These are phyloP conservation scores for Aspergillus ustus DNA, from an alignment of 2,329 filamentous ascomycete genomes.

Conservation along the genomic window DNA sequence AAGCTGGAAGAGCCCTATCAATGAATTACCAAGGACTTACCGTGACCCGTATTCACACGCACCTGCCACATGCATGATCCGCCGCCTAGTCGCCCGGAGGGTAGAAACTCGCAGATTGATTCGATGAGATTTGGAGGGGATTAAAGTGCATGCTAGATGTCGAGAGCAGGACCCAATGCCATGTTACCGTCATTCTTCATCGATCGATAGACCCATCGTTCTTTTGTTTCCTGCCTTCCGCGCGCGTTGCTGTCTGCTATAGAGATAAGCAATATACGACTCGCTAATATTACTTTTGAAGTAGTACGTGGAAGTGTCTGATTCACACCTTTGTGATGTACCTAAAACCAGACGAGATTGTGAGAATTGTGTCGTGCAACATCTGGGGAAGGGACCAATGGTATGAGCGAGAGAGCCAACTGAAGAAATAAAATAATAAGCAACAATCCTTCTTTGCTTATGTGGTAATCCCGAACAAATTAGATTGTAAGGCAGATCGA, in stretches of 20 bases:
- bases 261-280: neutral
- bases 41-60: conserved; percentile 22
- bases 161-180: neutral
- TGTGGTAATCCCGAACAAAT: conserved; percentile 9
- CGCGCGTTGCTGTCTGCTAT: neutral
- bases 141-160: neutral
- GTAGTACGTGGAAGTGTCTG: neutral
- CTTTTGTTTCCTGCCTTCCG: neutral
- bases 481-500: conserved; percentile 12
- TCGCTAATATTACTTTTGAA: neutral
- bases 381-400: neutral
- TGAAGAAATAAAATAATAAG: conserved; percentile 13
- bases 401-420: conserved; percentile 1
- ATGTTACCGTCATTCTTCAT: neutral
- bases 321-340: neutral
- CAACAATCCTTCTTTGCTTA: conserved; percentile 12
- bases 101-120: conserved; percentile 21
- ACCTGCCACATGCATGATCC: conserved; percentile 18
- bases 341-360: neutral
- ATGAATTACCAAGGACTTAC: conserved; percentile 4
- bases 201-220: neutral
- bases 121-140: conserved; percentile 5
- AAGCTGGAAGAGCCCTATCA: conserved; percentile 8
- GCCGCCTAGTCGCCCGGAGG: conserved; percentile 20
- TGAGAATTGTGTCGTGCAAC: conserved; percentile 7